phyloP scores from a whole-genome alignment of 208 protist genomes.

The Acanthamoeba royreba region DNA sequence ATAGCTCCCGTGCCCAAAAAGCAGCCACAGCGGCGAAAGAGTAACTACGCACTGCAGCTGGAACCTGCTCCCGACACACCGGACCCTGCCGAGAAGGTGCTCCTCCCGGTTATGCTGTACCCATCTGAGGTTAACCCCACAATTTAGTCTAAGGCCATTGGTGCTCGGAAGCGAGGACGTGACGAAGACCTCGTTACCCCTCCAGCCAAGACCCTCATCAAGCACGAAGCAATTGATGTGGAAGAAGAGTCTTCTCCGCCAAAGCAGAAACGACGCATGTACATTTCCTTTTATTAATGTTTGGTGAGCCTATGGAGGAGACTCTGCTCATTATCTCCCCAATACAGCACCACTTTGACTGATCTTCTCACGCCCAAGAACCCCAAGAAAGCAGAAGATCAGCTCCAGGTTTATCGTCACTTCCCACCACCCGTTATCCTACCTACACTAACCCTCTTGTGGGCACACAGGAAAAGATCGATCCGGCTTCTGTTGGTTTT shows the following conservation, averaged over 20 bases:
- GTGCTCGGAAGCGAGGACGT: too few relatives aligned
- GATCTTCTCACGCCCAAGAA: neutral
- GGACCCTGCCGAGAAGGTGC: too few relatives aligned
- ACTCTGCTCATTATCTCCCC: too few relatives aligned
- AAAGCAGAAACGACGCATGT: neutral
- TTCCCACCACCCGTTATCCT: neutral
- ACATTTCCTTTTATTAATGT: neutral
- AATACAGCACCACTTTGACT: neutral
- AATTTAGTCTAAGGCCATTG: too few relatives aligned
- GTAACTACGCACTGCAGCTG: neutral
- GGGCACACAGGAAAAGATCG: too few relatives aligned
- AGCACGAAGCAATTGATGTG: neutral
- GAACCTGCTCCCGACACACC: neutral
- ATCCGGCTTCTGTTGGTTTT: too few relatives aligned
- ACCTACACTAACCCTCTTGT: too few relatives aligned
- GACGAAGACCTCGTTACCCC: too few relatives aligned
- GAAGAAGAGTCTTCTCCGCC: neutral
- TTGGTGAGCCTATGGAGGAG: too few relatives aligned
- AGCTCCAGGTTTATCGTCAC: neutral
- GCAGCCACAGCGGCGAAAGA: neutral
- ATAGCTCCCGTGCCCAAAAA: neutral
- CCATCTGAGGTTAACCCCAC: too few relatives aligned
- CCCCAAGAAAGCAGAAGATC: neutral
- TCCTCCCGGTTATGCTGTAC: too few relatives aligned
- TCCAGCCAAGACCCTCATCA: neutral